Percentiles rank a stretch among this genome's conserved stretches.
These are phyloP conservation scores for Suillus luteus DNA, from an alignment of 768 basidiomycete species.

Conservation along the genomic window DNA sequence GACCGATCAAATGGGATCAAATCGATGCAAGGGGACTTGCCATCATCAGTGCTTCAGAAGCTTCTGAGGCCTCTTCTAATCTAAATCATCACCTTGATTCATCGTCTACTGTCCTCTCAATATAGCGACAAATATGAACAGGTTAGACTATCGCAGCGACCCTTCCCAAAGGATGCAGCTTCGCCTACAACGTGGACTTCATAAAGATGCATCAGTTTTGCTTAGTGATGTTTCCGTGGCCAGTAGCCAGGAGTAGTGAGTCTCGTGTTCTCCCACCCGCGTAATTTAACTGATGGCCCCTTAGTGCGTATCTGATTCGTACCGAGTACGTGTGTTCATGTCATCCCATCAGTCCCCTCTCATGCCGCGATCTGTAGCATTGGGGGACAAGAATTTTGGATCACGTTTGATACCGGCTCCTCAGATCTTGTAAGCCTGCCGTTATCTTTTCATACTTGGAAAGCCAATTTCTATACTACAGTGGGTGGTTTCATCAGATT, in stretches of 20 bases:
- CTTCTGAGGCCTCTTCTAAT: not conserved
- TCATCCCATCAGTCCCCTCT: not conserved
- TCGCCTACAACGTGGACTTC: constrained; percentile 12
- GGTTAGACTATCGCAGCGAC: not conserved
- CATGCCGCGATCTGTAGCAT: constrained; percentile 31
- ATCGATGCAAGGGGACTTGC: not conserved
- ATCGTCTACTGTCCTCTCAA: not conserved
- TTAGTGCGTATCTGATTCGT: constrained; percentile 36
- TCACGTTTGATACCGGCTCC: constrained; percentile 58
- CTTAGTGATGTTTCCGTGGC: constrained; percentile 23
- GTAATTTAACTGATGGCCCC: constrained; percentile 11
- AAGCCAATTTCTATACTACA: constrained; percentile 12
- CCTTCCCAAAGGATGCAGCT: constrained; percentile 1
- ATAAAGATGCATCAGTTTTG: constrained; percentile 11
- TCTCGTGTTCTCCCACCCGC: constrained; percentile 9
- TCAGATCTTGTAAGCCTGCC: constrained; percentile 49
- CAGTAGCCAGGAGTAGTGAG: constrained; percentile 28
- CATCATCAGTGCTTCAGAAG: not conserved
- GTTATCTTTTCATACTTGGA: constrained; percentile 12
- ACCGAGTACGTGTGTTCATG: constrained; percentile 23
- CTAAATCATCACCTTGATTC: not conserved
- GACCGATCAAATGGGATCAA: not conserved
- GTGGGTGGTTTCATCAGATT: constrained; percentile 56
- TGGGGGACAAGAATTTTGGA: constrained; percentile 44
- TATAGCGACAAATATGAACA: not conserved